Evolutionary conservation across 1,139 yeast species (phyloP).

Genomic region (Yamadazyma atmosphaerica): DNA sequence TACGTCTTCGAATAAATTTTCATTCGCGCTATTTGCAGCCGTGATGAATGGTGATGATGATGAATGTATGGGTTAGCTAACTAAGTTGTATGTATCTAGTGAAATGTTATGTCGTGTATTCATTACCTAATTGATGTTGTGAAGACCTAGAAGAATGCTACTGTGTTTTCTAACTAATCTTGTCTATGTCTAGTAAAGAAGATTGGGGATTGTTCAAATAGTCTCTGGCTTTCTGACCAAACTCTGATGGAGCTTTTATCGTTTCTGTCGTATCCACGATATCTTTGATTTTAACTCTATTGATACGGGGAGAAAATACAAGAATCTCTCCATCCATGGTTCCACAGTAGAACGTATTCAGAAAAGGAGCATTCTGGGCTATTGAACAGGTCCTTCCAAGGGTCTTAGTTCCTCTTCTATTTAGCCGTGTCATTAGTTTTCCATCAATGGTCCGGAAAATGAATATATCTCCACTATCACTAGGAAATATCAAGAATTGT

Average conservation of each 20-base stretch:
- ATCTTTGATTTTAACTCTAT: constrained; percentile 18
- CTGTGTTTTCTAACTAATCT: too few relatives aligned
- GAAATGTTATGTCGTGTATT: not conserved
- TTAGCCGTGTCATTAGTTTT: constrained; percentile 53
- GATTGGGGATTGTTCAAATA: not conserved
- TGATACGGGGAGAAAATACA: constrained; percentile 47
- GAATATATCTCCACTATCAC: constrained; percentile 78
- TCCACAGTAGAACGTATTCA: constrained; percentile 50
- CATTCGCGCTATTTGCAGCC: too few relatives aligned
- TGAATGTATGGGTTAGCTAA: too few relatives aligned
- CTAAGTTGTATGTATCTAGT: too few relatives aligned
- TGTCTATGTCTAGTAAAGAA: not conserved
- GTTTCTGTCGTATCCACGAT: constrained; percentile 8
- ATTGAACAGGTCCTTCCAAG: constrained; percentile 51
- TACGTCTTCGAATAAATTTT: too few relatives aligned
- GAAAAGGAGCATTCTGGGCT: constrained; percentile 46
- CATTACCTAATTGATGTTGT: too few relatives aligned
- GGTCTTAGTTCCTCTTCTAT: constrained; percentile 34
- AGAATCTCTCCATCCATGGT: constrained; percentile 59
- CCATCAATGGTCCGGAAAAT: constrained; percentile 67
- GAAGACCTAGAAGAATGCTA: too few relatives aligned
- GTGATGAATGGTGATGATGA: too few relatives aligned
- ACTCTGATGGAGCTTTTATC: too few relatives aligned
- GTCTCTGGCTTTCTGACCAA: not conserved
- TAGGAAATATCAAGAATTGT: constrained; percentile 65